Base-by-base conservation (phyloP, 2,329 filamentous ascomycete species). In the Bertia moriformis region DNA sequence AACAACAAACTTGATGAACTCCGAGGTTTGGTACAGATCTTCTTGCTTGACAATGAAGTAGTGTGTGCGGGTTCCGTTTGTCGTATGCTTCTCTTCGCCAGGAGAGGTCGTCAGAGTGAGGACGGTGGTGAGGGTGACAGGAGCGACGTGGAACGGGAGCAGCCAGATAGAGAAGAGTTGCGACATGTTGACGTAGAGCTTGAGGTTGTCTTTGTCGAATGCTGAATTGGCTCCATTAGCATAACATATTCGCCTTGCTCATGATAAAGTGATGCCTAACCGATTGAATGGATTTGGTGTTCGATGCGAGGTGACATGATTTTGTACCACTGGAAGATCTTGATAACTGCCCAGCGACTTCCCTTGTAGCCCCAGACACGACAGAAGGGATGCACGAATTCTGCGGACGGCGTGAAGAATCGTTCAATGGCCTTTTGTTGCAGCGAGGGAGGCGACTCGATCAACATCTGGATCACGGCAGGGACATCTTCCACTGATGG, bases 301-400 rank as follows among this genome's bases (percentile, higher is more conserved):
- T 35, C 32, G 15, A 35, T 35, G 7, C 32, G 32, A 12, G 32
- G 32, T 18, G 32, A 35, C 32, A 35, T 35, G 32, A 10, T 12
- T 18, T 35, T 35, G 15, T 35, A 35, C 32, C 32, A 35, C 17
- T 35, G 32, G 32, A 35, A 35, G 15, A 35, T 35, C 32, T 35
- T 35, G 10, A 17, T 35, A 15, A 35, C 15, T 7, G 10, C 10
- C 32, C 32, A 35, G 7, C 32, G 32, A 15, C 32, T 35, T 7
- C 32, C 32, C 12, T 35, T 15, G 32, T 12, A 35, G 17, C 32
- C 7, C 10, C 10, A 17, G 10, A 35, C 32, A 13, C 32, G 32
- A 15, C 32, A 35, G 15, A 35, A 35, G 7, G 32, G 32, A 35
- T 35, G 32, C 7, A 35, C 32, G 15, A 35, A 35, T 10, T 7